These are phyloP conservation scores for Cruciata laevipes DNA, from an alignment of 257 asterid genomes.

Conservation along the genomic window DNA sequence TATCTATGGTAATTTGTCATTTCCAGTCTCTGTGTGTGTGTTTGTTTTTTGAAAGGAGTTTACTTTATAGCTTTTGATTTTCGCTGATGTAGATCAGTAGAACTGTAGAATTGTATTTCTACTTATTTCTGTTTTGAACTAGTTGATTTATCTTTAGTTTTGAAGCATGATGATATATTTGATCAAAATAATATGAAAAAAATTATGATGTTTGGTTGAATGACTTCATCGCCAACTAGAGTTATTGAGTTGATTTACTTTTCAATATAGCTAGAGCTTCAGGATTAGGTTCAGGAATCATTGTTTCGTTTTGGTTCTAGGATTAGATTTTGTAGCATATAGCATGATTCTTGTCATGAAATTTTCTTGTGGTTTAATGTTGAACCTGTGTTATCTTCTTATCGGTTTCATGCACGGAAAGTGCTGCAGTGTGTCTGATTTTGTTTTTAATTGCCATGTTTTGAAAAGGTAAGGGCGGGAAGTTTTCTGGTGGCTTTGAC, in stretches of 20 bases:
- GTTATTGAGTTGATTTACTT: neutral
- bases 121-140: neutral
- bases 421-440: conserved; percentile 25
- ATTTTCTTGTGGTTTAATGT: neutral
- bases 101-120: neutral
- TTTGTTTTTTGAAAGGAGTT: neutral
- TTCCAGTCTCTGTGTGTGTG: neutral
- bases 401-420: conserved; percentile 10
- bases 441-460: conserved; percentile 12
- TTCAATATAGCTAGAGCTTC: neutral
- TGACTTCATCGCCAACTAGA: neutral
- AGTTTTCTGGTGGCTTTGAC: conserved; percentile 94
- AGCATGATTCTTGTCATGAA: neutral
- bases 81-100: neutral
- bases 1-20: conserved; percentile 47
- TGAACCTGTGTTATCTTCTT: conserved; percentile 5
- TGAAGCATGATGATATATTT: no score
- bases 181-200: no score
- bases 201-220: no score
- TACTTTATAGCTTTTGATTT: neutral
- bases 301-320: neutral
- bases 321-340: neutral
- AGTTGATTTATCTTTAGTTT: neutral
- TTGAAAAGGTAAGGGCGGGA: conserved; percentile 60
- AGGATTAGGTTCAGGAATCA: neutral